Evolutionary conservation across 768 basidiomycete genomes (phyloP).

Genomic region (Suillus alpinus): DNA sequence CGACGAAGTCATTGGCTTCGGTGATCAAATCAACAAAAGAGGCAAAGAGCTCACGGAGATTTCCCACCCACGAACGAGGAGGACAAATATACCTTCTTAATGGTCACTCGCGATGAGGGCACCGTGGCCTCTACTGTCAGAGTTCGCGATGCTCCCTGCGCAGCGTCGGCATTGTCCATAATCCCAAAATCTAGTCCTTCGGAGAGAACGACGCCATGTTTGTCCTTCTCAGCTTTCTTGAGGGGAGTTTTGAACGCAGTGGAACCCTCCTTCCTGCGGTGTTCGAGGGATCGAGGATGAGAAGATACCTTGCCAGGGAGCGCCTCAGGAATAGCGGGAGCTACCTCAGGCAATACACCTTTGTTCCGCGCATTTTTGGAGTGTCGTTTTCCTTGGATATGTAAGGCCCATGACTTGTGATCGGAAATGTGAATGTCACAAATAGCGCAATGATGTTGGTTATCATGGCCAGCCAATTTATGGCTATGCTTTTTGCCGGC

Average conservation of each 20-base stretch:
- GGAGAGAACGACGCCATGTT: slow-evolving; percentile 45
- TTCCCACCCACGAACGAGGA: not conserved
- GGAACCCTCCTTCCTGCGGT: slow-evolving; percentile 38
- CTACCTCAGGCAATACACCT: slow-evolving; percentile 25
- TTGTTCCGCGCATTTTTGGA: slow-evolving; percentile 5
- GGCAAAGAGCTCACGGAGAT: slow-evolving; percentile 7
- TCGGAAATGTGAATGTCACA: slow-evolving; percentile 23
- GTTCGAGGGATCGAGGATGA: slow-evolving; percentile 31
- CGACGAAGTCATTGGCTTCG: not conserved
- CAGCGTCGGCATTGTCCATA: slow-evolving; percentile 36
- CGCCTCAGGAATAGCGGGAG: slow-evolving; percentile 28
- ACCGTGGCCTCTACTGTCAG: slow-evolving; percentile 13
- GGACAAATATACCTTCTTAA: slow-evolving; percentile 12
- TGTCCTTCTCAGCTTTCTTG: slow-evolving; percentile 54
- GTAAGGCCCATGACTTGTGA: slow-evolving; percentile 23
- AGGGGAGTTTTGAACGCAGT: slow-evolving; percentile 39
- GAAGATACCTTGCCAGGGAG: slow-evolving; percentile 15
- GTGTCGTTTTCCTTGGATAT: slow-evolving; percentile 23
- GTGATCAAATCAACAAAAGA: not conserved
- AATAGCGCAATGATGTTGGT: slow-evolving; percentile 26
- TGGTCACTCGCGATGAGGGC: slow-evolving; percentile 7
- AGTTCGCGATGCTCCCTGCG: slow-evolving; percentile 8
- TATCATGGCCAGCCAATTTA: slow-evolving; percentile 21
- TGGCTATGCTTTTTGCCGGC: slow-evolving; percentile 27
- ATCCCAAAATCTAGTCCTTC: slow-evolving; percentile 51